Conservation (phyloP, 306 rosid species). For the Quercus suber region DNA sequence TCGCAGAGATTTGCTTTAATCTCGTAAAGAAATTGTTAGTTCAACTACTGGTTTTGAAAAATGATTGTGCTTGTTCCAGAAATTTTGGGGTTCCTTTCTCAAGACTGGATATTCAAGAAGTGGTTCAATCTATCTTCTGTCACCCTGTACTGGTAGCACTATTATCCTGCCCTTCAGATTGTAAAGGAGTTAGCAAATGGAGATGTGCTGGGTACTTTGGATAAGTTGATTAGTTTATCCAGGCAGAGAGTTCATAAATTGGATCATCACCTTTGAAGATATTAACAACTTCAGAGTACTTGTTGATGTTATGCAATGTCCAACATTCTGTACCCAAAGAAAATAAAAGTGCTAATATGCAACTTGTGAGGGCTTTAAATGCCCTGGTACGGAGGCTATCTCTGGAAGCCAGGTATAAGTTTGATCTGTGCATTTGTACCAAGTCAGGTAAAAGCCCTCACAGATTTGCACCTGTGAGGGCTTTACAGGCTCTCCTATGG, state of each 20-base stretch:
- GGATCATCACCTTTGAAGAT: slow-evolving; percentile 51
- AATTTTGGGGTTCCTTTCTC: slow-evolving; percentile 32
- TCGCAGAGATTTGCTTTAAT: slow-evolving; percentile 50
- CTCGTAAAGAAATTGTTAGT: slow-evolving; percentile 42
- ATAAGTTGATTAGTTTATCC: slow-evolving; percentile 36
- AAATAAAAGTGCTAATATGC: slow-evolving; percentile 23
- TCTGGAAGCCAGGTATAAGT: slow-evolving; percentile 42
- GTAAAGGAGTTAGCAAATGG: slow-evolving; percentile 28
- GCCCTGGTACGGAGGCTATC: slow-evolving; percentile 41
- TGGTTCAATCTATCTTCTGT: slow-evolving; percentile 51
- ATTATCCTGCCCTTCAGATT: slow-evolving; percentile 48
- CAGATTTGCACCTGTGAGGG: background rate
- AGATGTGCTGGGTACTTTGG: slow-evolving; percentile 25
- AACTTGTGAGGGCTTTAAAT: slow-evolving; percentile 48
- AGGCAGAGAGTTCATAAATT: slow-evolving; percentile 38
- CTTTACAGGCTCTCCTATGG: slow-evolving; percentile 45
- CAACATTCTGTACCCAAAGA: slow-evolving; percentile 35
- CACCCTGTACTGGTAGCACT: slow-evolving; percentile 59
- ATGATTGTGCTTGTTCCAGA: slow-evolving; percentile 26
- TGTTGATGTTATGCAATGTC: slow-evolving; percentile 39
- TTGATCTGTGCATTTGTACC: slow-evolving; percentile 37
- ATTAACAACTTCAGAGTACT: slow-evolving; percentile 50
- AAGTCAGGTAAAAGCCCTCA: slow-evolving; percentile 31
- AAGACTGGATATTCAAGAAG: slow-evolving; percentile 46
- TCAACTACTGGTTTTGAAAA: slow-evolving; percentile 37